These are phyloP conservation scores for Pyrus bretschneideri DNA, from an alignment of 306 rosid genomes.

Conservation along the genomic window DNA sequence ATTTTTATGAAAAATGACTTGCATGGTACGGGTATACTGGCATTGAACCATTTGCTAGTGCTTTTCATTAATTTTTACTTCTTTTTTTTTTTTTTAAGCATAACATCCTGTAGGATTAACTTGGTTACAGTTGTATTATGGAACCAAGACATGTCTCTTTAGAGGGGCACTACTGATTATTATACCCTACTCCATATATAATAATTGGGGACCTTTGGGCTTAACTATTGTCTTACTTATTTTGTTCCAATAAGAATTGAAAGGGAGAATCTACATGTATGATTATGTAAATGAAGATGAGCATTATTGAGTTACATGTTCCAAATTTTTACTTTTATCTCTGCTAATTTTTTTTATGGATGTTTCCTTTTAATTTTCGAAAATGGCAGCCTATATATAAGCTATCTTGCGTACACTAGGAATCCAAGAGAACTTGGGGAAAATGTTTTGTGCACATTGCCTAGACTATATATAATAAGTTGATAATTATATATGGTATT, in stretches of 20 bases:
- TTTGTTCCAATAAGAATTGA: background rate
- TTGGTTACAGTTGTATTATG: background rate
- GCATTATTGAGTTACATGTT: background rate
- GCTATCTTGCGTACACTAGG: conserved; percentile 1
- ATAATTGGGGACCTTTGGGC: background rate
- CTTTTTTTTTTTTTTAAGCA: background rate
- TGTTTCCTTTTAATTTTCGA: background rate
- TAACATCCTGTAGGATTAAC: background rate
- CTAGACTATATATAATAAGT: background rate
- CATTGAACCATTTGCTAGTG: background rate
- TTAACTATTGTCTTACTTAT: background rate
- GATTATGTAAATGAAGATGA: background rate
- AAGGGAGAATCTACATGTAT: background rate
- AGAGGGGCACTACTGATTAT: background rate
- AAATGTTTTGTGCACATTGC: conserved; percentile 12
- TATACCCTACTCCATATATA: background rate
- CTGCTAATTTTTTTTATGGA: background rate
- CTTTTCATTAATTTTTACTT: background rate
- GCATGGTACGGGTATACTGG: accelerated
- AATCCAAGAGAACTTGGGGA: conserved; percentile 13
- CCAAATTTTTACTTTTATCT: background rate
- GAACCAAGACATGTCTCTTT: background rate
- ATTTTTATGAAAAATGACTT: background rate
- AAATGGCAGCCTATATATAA: background rate
- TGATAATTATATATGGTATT: background rate